Conservation (phyloP, 176 grass and related monocot species). For the Zea luxurians region DNA sequence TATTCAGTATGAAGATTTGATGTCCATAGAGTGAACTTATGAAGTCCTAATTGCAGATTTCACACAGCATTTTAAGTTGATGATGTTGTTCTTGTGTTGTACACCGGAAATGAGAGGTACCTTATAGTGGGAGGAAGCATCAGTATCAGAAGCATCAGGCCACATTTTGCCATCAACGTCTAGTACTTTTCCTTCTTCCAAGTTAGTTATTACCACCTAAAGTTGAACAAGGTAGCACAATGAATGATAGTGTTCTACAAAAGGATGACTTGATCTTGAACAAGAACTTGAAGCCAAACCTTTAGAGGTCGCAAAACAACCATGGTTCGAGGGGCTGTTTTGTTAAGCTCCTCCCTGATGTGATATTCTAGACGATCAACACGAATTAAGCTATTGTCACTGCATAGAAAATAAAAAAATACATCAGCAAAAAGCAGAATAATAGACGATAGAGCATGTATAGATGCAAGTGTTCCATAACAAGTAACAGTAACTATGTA, state of each 20-base stretch:
- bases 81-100: neutral
- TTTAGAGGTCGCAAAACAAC: slow-evolving; percentile 88
- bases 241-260: slow-evolving; percentile 13
- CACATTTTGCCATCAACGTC: slow-evolving; percentile 93
- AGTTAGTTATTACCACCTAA: slow-evolving; percentile 93
- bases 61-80: neutral
- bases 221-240: slow-evolving; percentile 19
- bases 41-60: neutral
- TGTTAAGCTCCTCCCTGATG: slow-evolving; percentile 94
- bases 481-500: neutral
- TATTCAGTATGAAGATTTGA: neutral
- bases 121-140: slow-evolving; percentile 81
- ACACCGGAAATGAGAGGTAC: slow-evolving; percentile 36
- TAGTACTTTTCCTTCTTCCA: slow-evolving; percentile 68
- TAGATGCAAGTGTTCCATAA: slow-evolving; percentile 16
- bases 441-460: neutral
- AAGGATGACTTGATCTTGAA: slow-evolving; percentile 20
- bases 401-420: slow-evolving; percentile 42
- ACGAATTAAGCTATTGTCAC: slow-evolving; percentile 93
- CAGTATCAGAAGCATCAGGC: slow-evolving; percentile 91
- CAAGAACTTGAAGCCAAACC: slow-evolving; percentile 46
- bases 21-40: slow-evolving; percentile 5
- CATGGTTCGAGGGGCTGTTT: slow-evolving; percentile 73
- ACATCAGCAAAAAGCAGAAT: slow-evolving; percentile 26
- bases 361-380: slow-evolving; percentile 87